A percentile compares a stretch with the other conserved stretches of the same genome.
Conservation (phyloP, 176 grass and related monocot genomes). For the Rhynchospora pubera region DNA sequence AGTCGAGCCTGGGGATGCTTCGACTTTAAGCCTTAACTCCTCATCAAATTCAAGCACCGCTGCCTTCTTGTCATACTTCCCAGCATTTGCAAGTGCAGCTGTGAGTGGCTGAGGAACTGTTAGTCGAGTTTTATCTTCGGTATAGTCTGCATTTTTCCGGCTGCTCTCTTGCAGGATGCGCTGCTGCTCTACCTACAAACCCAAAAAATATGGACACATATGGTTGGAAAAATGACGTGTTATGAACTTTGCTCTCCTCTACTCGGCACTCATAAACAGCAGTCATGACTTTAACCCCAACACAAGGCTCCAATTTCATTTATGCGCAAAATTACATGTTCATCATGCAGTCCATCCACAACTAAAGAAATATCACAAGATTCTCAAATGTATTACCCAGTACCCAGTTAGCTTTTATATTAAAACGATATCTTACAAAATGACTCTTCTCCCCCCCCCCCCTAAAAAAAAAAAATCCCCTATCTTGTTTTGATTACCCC, state of each 20-base stretch:
- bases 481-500: conserved; percentile 6
- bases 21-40: neutral
- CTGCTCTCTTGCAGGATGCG: conserved; percentile 68
- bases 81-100: conserved; percentile 29
- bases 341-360: neutral
- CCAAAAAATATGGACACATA: conserved; percentile 5
- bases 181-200: conserved; percentile 71
- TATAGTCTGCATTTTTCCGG: conserved; percentile 33
- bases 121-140: conserved; percentile 9
- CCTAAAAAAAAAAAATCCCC: neutral
- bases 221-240: conserved; percentile 5
- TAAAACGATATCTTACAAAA: neutral
- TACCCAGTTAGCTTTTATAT: neutral
- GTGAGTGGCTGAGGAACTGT: conserved; percentile 9
- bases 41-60: neutral
- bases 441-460: neutral
- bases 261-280: neutral
- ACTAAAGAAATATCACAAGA: neutral
- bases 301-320: neutral
- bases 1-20: neutral
- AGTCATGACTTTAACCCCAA: neutral
- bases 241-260: conserved; percentile 12
- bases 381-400: neutral
- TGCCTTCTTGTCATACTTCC: neutral
- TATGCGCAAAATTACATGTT: neutral